phyloP scores from a whole-genome alignment of 805 yeast genomes.

The Cyberlindnera xishuangbannaensis region DNA sequence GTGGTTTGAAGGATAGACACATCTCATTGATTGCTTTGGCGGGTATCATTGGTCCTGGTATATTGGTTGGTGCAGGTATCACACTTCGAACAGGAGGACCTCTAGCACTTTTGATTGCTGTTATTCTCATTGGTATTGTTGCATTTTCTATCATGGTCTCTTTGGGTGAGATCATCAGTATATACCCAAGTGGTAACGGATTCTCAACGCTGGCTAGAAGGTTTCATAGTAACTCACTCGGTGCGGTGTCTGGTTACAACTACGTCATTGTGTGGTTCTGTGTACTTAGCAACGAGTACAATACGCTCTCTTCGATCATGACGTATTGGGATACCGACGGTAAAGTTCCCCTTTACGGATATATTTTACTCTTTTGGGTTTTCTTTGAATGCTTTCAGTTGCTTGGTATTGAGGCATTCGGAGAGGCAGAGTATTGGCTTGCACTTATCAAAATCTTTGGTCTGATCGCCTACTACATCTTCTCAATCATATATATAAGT shows the following conservation, averaged over 20 bases:
- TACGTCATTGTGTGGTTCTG: conserved; percentile 56
- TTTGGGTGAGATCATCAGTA: conserved; percentile 52
- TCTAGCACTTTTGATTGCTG: conserved; percentile 40
- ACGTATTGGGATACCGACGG: conserved; percentile 40
- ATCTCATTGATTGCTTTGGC: conserved; percentile 47
- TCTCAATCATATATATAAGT: conserved; percentile 38
- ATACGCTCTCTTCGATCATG: conserved; percentile 45
- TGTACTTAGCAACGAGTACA: conserved; percentile 51
- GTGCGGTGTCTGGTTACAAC: conserved; percentile 50
- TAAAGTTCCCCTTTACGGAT: conserved; percentile 49
- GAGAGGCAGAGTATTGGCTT: conserved; percentile 52
- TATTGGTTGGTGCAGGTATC: conserved; percentile 46
- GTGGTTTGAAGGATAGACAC: conserved; percentile 46
- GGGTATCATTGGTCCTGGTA: conserved; percentile 60
- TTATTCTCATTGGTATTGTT: conserved; percentile 45
- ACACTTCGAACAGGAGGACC: conserved; percentile 50
- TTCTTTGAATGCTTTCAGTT: conserved; percentile 45
- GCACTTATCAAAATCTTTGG: conserved; percentile 47
- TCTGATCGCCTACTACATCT: conserved; percentile 43
- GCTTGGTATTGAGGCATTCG: conserved; percentile 48
- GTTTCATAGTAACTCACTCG: conserved; percentile 47
- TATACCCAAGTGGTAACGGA: conserved; percentile 42
- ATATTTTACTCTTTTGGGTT: conserved; percentile 48
- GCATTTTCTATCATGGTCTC: conserved; percentile 52
- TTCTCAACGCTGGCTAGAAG: conserved; percentile 48